A percentile compares a stretch with the other conserved stretches of the same genome.
phyloP scores from a whole-genome alignment of 805 yeast genomes.

The Starmerella stellata region DNA sequence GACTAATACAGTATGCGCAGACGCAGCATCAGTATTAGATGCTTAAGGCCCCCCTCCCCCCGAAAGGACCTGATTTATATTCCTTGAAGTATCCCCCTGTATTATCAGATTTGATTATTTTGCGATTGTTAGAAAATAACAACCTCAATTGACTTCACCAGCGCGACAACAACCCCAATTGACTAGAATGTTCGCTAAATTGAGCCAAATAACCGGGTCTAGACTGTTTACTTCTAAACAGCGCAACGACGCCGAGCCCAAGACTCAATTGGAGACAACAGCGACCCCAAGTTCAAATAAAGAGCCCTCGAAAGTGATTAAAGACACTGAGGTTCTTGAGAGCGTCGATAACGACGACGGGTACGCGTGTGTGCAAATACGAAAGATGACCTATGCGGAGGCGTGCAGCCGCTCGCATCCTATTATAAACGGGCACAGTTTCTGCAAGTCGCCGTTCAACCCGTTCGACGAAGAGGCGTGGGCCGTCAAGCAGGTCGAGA shows the following conservation, averaged over 20 bases:
- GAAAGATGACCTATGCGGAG: constrained; percentile 37
- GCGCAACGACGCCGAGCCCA: no score
- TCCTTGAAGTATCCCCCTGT: no score
- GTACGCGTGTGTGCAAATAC: constrained; percentile 31
- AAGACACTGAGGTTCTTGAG: constrained; percentile 10
- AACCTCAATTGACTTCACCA: not conserved
- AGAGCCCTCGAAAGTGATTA: no score
- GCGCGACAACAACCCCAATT: not conserved
- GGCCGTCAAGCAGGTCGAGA: constrained; percentile 8
- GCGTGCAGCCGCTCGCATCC: constrained; percentile 23
- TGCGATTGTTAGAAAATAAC: not conserved
- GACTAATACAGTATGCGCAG: not conserved
- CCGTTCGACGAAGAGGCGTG: constrained; percentile 6
- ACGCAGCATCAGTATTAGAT: no score
- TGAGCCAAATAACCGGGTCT: no score
- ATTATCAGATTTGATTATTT: no score
- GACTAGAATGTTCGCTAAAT: no score
- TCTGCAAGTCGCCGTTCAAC: not conserved
- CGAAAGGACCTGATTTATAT: no score
- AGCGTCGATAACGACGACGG: constrained; percentile 23
- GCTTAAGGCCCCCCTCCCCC: not conserved
- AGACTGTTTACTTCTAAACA: no score
- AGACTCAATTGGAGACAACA: no score
- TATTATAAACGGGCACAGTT: not conserved
- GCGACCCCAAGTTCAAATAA: no score